Evolutionary conservation across 1,284 basidiomycete genomes (phyloP).

Genomic region (Serendipita sp.): DNA sequence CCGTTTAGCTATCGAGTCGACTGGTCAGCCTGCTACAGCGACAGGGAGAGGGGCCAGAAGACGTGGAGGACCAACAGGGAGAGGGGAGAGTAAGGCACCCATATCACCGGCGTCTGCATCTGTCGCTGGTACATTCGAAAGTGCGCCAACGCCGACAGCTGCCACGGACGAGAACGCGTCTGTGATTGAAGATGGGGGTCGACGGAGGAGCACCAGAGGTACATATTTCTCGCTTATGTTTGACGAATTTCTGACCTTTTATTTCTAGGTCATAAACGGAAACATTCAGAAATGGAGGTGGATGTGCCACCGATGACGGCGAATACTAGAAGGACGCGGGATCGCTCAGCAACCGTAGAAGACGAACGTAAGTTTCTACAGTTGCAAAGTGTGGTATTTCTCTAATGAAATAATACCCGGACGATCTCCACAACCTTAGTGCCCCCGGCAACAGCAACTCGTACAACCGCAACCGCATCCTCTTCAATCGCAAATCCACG

Average conservation of each 20-base stretch:
- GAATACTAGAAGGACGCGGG: background rate
- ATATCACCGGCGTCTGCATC: background rate
- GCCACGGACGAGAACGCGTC: background rate
- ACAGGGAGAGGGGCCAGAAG: background rate
- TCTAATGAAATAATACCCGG: background rate
- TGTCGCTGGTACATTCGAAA: background rate
- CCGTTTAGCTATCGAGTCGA: background rate
- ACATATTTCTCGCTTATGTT: too few relatives aligned
- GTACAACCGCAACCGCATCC: background rate
- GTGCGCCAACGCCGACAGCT: background rate
- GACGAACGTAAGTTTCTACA: background rate
- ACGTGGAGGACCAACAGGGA: background rate
- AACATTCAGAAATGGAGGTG: conserved; percentile 2
- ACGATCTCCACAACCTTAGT: background rate
- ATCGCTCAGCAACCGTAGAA: conserved; percentile 1
- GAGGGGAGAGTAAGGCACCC: background rate
- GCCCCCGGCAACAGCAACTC: background rate
- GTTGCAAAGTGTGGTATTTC: too few relatives aligned
- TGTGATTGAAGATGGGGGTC: background rate
- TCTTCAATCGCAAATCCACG: background rate
- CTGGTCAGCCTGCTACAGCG: background rate
- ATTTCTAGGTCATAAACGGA: background rate
- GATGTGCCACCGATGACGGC: background rate
- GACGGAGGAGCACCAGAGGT: conserved; percentile 1
- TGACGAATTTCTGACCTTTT: background rate